Conservation (phyloP, 257 asterid genomes). For the Solanum clarkiae region DNA sequence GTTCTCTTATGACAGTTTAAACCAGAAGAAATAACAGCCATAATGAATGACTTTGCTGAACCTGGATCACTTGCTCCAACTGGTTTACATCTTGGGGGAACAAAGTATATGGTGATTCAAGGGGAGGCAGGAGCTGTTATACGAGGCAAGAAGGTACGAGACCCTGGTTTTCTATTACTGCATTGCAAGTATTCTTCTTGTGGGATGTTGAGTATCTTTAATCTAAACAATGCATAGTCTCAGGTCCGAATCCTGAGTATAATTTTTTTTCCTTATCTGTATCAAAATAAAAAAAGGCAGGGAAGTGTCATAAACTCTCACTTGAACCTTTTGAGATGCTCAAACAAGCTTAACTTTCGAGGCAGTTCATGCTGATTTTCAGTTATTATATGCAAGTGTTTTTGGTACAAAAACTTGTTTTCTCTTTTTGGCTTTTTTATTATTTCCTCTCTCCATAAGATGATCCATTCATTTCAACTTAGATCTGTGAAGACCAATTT, state of each 20-base stretch:
- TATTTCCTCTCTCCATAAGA: neutral
- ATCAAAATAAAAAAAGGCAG: neutral
- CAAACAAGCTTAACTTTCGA: neutral
- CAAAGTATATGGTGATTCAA: conserved; percentile 11
- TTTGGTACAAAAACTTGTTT: neutral
- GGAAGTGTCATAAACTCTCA: neutral
- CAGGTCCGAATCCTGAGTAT: neutral
- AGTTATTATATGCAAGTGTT: neutral
- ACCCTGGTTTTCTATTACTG: neutral
- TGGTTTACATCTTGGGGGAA: conserved; percentile 26
- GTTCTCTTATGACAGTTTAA: conserved; percentile 15
- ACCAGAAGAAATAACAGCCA: conserved; percentile 24
- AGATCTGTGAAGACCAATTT: neutral
- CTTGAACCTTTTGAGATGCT: neutral
- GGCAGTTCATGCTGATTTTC: neutral
- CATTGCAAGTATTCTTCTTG: neutral
- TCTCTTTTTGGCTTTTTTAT: too few relatives aligned
- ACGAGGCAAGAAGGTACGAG: conserved; percentile 10
- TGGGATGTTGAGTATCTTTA: neutral
- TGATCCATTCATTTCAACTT: neutral
- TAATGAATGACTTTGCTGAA: conserved; percentile 34
- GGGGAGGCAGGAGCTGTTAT: conserved; percentile 20
- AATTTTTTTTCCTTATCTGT: neutral
- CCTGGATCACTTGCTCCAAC: conserved; percentile 45
- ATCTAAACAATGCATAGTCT: neutral